These are phyloP conservation scores for Antitrichia curtipendula DNA, from an alignment of 225 moss, liverwort and hornwort genomes.

Conservation along the genomic window DNA sequence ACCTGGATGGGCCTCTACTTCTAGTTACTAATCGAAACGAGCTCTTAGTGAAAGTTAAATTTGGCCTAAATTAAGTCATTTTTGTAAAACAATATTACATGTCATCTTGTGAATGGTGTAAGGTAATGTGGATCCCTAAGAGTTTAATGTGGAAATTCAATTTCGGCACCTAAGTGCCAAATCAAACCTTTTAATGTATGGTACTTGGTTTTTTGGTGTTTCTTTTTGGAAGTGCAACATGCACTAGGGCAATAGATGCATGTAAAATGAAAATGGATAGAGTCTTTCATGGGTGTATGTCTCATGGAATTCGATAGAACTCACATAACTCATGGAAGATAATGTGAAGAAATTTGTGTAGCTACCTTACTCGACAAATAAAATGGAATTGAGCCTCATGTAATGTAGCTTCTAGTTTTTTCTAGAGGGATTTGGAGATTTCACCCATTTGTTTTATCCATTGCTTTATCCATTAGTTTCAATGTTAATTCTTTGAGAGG, in stretches of 20 bases:
- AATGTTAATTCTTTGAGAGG: not conserved
- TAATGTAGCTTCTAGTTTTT: too few species aligned
- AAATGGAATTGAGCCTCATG: rapidly evolving
- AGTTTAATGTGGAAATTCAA: not conserved
- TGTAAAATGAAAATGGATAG: not conserved
- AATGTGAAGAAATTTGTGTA: not conserved
- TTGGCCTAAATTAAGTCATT: not conserved
- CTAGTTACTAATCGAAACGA: too few species aligned
- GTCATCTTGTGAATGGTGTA: not conserved
- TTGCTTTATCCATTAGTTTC: not conserved
- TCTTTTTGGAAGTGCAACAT: not conserved
- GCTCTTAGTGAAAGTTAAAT: too few species aligned
- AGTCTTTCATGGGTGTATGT: not conserved
- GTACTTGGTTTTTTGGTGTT: rapidly evolving
- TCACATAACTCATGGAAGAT: not conserved
- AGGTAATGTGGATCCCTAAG: rapidly evolving
- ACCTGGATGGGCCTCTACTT: too few species aligned
- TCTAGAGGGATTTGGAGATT: rapidly evolving
- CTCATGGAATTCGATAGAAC: not conserved
- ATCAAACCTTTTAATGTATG: rapidly evolving
- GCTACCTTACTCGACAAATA: not conserved
- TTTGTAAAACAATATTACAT: rapidly evolving
- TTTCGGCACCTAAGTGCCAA: rapidly evolving
- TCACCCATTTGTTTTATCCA: not conserved
- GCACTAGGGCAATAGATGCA: rapidly evolving